phyloP scores from a whole-genome alignment of 2,329 filamentous ascomycete genomes.

The Fusarium veterinarium region DNA sequence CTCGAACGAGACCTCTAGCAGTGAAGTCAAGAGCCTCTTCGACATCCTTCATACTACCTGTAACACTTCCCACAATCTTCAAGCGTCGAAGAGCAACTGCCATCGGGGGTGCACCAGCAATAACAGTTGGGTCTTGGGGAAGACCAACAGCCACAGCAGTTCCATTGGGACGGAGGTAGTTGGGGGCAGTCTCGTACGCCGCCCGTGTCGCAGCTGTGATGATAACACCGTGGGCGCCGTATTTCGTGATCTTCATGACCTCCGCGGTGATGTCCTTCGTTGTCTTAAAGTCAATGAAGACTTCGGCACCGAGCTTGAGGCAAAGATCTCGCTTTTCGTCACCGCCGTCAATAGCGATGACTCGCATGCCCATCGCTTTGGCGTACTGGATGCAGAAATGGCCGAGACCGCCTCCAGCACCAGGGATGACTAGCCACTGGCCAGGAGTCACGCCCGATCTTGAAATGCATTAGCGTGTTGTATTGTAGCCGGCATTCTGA shows the following conservation, averaged over 20 bases:
- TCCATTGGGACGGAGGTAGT: slow-evolving; percentile 83
- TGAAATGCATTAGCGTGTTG: accelerated
- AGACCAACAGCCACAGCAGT: slow-evolving; percentile 87
- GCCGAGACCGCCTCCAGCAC: slow-evolving; percentile 85
- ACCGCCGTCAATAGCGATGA: slow-evolving; percentile 83
- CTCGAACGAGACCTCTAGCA: slow-evolving; percentile 36
- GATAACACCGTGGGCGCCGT: slow-evolving; percentile 88
- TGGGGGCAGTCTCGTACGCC: slow-evolving; percentile 92
- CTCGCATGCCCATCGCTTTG: slow-evolving; percentile 83
- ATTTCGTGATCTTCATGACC: slow-evolving; percentile 75
- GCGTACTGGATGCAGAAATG: slow-evolving; percentile 84
- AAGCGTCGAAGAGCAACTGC: slow-evolving; percentile 27
- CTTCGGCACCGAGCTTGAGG: slow-evolving; percentile 73
- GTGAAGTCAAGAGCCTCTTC: slow-evolving; percentile 45
- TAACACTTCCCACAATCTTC: slow-evolving; percentile 42
- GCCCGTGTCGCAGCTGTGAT: slow-evolving; percentile 85
- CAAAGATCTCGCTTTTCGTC: slow-evolving; percentile 80
- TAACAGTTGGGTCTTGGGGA: slow-evolving; percentile 56
- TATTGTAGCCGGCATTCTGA: accelerated
- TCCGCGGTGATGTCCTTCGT: slow-evolving; percentile 81
- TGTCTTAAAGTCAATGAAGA: slow-evolving; percentile 81
- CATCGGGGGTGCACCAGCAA: slow-evolving; percentile 39
- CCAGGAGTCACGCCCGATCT: slow-evolving; percentile 74
- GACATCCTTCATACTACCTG: slow-evolving; percentile 39
- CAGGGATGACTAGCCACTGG: slow-evolving; percentile 82